These are phyloP conservation scores for Psidium guajava DNA, from an alignment of 345 rosid genomes.

Conservation along the genomic window DNA sequence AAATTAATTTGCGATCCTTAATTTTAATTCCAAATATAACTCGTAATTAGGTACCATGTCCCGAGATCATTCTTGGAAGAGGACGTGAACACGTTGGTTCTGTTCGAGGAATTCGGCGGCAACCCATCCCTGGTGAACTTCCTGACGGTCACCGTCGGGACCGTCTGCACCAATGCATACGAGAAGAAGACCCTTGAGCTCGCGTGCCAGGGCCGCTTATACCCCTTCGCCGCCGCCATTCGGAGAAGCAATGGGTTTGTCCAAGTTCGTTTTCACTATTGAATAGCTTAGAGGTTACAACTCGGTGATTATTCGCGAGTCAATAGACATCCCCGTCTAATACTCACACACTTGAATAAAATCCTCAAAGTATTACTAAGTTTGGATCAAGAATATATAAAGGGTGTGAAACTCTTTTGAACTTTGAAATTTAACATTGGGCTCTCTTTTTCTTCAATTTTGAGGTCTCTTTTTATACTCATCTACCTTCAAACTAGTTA, in stretches of 20 bases:
- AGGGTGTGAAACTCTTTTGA: no score
- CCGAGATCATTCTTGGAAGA: conserved; percentile 14
- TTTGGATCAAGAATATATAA: no score
- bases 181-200: conserved; percentile 15
- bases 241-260: neutral
- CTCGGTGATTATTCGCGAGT: no score
- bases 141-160: conserved; percentile 14
- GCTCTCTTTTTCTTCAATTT: no score
- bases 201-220: conserved; percentile 14
- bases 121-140: conserved; percentile 12
- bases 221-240: neutral
- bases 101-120: conserved; percentile 42
- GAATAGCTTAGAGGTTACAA: no score
- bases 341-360: no score
- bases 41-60: conserved; percentile 22
- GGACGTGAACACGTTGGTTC: conserved; percentile 10
- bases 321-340: no score
- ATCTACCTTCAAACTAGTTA: no score
- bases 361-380: no score
- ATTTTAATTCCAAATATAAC: neutral
- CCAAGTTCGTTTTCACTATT: no score
- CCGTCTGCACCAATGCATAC: conserved; percentile 14
- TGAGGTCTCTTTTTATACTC: no score
- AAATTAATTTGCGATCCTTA: neutral
- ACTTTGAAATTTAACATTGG: no score